A percentile compares a stretch with the other conserved stretches of the same genome.
Conservation (phyloP, 176 grass and related monocot genomes). For the barley (Hordeum vulgare) region DNA sequence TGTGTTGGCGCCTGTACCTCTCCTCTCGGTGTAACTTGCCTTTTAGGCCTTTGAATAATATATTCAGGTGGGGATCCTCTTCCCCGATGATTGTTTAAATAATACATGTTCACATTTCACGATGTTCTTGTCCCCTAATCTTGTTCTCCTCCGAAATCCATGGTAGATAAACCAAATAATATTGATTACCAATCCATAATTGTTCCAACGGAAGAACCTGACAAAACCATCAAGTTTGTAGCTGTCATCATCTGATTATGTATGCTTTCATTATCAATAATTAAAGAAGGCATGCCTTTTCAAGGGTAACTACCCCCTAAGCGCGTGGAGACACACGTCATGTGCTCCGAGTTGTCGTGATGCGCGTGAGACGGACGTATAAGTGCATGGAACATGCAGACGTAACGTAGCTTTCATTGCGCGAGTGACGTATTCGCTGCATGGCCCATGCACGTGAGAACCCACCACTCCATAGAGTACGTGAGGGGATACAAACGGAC, state of each 20-base stretch:
- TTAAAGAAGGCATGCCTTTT: neutral
- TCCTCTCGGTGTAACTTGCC: too few relatives aligned
- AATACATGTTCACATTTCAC: too few relatives aligned
- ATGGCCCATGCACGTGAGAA: neutral
- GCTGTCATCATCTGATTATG: too few relatives aligned
- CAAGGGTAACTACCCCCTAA: too few relatives aligned
- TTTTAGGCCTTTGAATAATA: too few relatives aligned
- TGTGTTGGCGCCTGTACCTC: too few relatives aligned
- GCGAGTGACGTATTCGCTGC: too few relatives aligned
- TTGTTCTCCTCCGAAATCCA: too few relatives aligned
- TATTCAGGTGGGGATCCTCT: too few relatives aligned
- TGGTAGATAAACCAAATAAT: too few relatives aligned
- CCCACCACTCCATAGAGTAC: fast-evolving
- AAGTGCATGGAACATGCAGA: neutral
- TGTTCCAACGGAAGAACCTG: neutral
- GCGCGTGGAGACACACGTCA: neutral
- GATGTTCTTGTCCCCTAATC: neutral
- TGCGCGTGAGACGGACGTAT: neutral
- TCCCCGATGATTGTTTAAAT: too few relatives aligned
- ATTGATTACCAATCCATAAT: neutral
- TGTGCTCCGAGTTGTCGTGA: fast-evolving
- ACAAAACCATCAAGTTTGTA: neutral
- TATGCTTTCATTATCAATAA: neutral
- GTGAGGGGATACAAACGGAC: neutral
- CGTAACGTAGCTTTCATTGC: fast-evolving